Evolutionary conservation across 768 basidiomycete genomes (phyloP).

Genomic region (Suillus ampliporus): DNA sequence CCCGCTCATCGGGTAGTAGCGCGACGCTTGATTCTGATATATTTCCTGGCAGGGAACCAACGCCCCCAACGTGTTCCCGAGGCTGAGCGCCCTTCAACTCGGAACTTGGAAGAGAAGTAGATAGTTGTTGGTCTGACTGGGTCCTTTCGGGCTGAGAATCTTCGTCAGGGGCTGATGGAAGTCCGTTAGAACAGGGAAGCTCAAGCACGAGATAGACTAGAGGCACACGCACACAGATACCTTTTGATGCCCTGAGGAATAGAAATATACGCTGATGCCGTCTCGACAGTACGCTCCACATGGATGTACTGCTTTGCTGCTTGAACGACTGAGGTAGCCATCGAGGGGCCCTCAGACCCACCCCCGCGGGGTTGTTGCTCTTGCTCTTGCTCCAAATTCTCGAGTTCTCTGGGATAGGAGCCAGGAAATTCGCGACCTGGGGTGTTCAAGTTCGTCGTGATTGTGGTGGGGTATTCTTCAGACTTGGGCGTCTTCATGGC

Average conservation of each 20-base stretch:
- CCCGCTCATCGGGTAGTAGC: slow-evolving; percentile 53
- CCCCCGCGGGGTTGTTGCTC: neutral
- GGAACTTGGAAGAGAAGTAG: slow-evolving; percentile 41
- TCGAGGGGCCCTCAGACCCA: neutral
- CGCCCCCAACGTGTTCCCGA: slow-evolving; percentile 42
- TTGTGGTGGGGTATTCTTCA: neutral
- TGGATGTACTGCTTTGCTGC: slow-evolving; percentile 17
- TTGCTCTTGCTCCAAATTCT: slow-evolving; percentile 6
- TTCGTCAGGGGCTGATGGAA: slow-evolving; percentile 15
- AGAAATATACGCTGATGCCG: slow-evolving; percentile 11
- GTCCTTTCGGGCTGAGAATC: neutral
- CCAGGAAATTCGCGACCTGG: slow-evolving; percentile 17
- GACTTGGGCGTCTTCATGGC: neutral
- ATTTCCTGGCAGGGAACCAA: slow-evolving; percentile 55
- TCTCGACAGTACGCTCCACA: slow-evolving; percentile 15
- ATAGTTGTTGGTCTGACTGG: neutral
- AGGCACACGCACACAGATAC: slow-evolving; percentile 19
- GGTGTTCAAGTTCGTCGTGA: slow-evolving; percentile 6
- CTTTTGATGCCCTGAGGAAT: slow-evolving; percentile 10
- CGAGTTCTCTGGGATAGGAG: slow-evolving; percentile 11
- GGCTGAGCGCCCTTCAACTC: slow-evolving; percentile 40
- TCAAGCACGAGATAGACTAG: neutral
- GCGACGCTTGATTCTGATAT: slow-evolving; percentile 52
- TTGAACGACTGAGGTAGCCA: slow-evolving; percentile 11
- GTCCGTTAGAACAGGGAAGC: slow-evolving; percentile 15